phyloP scores from a whole-genome alignment of 495 filamentous ascomycete genomes.

The Cercophora scortea region DNA sequence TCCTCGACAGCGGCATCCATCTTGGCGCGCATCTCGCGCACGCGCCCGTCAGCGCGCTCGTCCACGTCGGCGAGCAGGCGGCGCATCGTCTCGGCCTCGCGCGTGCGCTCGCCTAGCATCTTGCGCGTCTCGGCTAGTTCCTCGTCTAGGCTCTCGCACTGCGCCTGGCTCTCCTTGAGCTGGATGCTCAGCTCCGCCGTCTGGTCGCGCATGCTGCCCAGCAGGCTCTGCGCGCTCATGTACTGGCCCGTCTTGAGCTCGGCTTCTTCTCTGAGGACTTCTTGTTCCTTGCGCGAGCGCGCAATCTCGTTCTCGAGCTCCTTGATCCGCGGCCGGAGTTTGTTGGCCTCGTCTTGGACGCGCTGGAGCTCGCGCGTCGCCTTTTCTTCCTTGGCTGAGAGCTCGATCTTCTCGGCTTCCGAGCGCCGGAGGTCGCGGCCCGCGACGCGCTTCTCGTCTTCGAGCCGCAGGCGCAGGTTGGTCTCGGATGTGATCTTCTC shows the following conservation, averaged over 20 bases:
- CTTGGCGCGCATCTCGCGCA: slow-evolving; percentile 79
- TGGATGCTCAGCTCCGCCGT: slow-evolving; percentile 81
- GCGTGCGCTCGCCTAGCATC: slow-evolving; percentile 82
- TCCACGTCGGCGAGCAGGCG: slow-evolving; percentile 82
- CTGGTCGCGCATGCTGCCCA: slow-evolving; percentile 90
- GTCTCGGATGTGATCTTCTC: slow-evolving; percentile 71
- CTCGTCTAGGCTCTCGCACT: slow-evolving; percentile 85
- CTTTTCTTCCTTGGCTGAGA: slow-evolving; percentile 63
- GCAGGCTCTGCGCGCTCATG: slow-evolving; percentile 71
- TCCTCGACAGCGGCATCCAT: slow-evolving; percentile 88
- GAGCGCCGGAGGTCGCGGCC: slow-evolving; percentile 67
- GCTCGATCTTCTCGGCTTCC: slow-evolving; percentile 71
- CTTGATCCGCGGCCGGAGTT: slow-evolving; percentile 52
- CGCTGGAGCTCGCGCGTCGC: slow-evolving; percentile 57
- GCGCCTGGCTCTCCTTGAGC: slow-evolving; percentile 79
- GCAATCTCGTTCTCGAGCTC: slow-evolving; percentile 65
- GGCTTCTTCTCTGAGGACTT: slow-evolving; percentile 67
- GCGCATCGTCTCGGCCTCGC: slow-evolving; percentile 94
- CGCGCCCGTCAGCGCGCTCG: slow-evolving; percentile 65
- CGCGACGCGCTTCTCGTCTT: slow-evolving; percentile 63
- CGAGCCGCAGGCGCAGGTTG: slow-evolving; percentile 59
- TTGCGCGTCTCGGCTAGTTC: slow-evolving; percentile 83
- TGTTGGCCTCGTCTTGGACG: slow-evolving; percentile 59
- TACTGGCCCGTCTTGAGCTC: slow-evolving; percentile 81
- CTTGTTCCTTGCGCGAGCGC: slow-evolving; percentile 56